Evolutionary conservation across 768 basidiomycete species (phyloP).

Genomic region (Leccinum boreale): DNA sequence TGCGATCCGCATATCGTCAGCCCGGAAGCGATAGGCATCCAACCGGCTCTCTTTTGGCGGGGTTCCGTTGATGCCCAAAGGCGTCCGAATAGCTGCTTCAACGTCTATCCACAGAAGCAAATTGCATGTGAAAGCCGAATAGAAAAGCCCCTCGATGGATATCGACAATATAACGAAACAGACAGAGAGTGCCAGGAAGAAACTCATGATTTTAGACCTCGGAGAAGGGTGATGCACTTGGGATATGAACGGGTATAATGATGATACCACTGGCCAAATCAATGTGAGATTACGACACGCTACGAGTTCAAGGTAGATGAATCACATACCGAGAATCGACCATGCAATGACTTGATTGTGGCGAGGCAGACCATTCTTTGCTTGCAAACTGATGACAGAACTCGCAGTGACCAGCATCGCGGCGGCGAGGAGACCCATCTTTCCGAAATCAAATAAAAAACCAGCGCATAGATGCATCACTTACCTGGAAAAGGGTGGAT

Average conservation of each 20-base stretch:
- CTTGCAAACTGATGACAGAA: conserved; percentile 59
- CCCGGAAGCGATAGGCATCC: conserved; percentile 41
- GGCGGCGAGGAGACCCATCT: conserved; percentile 45
- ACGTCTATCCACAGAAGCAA: conserved; percentile 66
- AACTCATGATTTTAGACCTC: conserved; percentile 51
- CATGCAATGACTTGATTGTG: conserved; percentile 63
- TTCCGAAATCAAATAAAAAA: background rate
- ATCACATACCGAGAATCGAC: conserved; percentile 55
- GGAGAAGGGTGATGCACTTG: conserved; percentile 35
- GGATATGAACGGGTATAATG: conserved; percentile 48
- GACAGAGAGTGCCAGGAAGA: conserved; percentile 70
- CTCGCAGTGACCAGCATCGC: conserved; percentile 53
- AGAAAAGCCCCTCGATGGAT: conserved; percentile 80
- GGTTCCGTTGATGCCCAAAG: background rate
- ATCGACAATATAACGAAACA: conserved; percentile 81
- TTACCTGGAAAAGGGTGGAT: conserved; percentile 24
- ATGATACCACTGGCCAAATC: conserved; percentile 47
- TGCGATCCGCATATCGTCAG: conserved; percentile 68
- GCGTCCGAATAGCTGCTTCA: conserved; percentile 39
- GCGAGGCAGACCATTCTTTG: conserved; percentile 62
- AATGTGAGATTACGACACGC: background rate
- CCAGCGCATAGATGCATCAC: background rate
- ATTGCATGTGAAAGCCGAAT: conserved; percentile 60
- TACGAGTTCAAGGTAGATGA: background rate
- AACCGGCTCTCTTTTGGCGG: background rate